These are phyloP conservation scores for Coemansia guatemalensis DNA, from an alignment of 192 early-diverging fungal genomes.

Conservation along the genomic window DNA sequence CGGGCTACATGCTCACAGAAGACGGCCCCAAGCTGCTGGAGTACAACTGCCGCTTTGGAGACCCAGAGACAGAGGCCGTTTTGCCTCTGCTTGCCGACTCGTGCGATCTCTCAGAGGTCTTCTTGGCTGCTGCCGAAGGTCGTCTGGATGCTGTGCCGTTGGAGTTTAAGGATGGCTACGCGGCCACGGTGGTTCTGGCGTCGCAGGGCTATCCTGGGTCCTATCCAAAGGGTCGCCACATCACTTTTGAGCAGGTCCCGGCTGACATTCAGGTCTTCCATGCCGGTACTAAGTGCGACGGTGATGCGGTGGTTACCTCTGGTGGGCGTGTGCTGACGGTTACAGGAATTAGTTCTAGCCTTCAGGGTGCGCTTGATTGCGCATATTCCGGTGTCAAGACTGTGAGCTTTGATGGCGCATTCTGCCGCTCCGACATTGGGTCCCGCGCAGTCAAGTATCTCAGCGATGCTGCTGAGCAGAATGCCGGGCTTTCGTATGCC, in stretches of 20 bases:
- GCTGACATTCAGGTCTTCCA: constrained; percentile 77
- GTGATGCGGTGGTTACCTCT: constrained; percentile 69
- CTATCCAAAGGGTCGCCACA: constrained; percentile 80
- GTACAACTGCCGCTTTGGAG: constrained; percentile 98
- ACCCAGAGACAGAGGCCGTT: constrained; percentile 96
- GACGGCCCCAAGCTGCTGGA: constrained; percentile 93
- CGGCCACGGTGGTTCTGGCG: constrained; percentile 91
- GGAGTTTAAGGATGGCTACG: constrained; percentile 67
- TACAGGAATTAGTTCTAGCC: constrained; percentile 72
- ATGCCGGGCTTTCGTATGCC: constrained; percentile 81
- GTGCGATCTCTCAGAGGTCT: constrained; percentile 84
- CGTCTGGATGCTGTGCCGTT: constrained; percentile 86
- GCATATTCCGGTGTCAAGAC: constrained; percentile 69
- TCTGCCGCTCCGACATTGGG: constrained; percentile 94
- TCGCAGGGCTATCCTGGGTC: constrained; percentile 90
- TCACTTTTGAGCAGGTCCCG: constrained; percentile 58
- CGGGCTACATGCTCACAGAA: constrained; percentile 93
- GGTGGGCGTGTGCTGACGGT: constrained; percentile 97
- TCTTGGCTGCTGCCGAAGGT: constrained; percentile 85
- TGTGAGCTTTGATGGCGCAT: constrained; percentile 84
- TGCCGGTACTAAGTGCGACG: constrained; percentile 74
- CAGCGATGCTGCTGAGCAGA: constrained; percentile 26
- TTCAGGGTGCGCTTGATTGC: constrained; percentile 75
- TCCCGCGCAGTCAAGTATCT: constrained; percentile 62
- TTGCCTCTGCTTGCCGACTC: constrained; percentile 84